phyloP scores from a whole-genome alignment of 1,139 yeast species.

The Pneumocystis wakefieldiae region DNA sequence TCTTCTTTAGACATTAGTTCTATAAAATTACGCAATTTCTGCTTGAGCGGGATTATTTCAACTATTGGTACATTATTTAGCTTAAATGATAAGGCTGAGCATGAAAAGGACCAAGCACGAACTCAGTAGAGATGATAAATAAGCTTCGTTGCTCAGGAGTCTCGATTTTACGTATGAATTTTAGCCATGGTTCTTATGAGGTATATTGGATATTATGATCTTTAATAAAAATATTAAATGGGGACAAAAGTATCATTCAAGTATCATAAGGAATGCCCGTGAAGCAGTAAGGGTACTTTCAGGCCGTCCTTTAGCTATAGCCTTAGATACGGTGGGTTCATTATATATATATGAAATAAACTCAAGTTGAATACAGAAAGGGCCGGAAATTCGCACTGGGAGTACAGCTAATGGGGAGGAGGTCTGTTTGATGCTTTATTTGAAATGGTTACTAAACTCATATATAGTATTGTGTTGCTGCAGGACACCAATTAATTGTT shows the following conservation, averaged over 20 bases:
- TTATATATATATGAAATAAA: background rate
- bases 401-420: constrained; percentile 67
- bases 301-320: constrained; percentile 96
- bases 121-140: constrained; percentile 69
- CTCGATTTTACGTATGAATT: constrained; percentile 96
- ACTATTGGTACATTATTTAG: background rate
- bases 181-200: constrained; percentile 92
- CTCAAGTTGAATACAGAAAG: constrained; percentile 35
- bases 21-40: background rate
- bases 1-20: background rate
- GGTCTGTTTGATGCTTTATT: constrained; percentile 11
- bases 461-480: constrained; percentile 40
- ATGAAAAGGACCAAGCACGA: constrained; percentile 71
- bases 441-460: constrained; percentile 19
- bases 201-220: background rate
- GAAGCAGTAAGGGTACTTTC: constrained; percentile 78
- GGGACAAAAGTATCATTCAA: constrained; percentile 56
- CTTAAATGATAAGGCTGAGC: background rate
- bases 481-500: constrained; percentile 83
- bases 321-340: constrained; percentile 56
- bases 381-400: constrained; percentile 99
- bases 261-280: constrained; percentile 90
- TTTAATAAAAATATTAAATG: background rate
- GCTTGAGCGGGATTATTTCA: background rate
- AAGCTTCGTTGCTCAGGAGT: constrained; percentile 91